Conservation (phyloP, 192 early-diverging fungal genomes). For the Coemansia umbellata region DNA sequence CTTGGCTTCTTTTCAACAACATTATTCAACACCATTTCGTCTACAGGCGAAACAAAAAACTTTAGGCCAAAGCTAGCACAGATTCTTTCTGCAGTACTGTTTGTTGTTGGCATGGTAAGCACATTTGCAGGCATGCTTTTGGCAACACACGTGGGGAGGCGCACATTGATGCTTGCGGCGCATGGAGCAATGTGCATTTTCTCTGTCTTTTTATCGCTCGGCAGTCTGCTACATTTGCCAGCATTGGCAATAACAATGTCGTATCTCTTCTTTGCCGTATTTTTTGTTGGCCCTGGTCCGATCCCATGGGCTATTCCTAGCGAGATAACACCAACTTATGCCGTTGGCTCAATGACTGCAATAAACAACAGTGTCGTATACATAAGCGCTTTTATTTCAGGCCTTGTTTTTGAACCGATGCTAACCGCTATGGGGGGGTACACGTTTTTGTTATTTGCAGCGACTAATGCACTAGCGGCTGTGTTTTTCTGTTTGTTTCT, state of each 20-base stretch:
- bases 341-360: conserved; percentile 58
- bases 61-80: conserved; percentile 36
- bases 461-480: conserved; percentile 53
- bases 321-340: conserved; percentile 72
- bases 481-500: conserved; percentile 59
- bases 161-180: conserved; percentile 61
- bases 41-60: no score
- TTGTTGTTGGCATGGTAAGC: conserved; percentile 12
- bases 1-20: conserved; percentile 69
- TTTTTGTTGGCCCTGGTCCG: conserved; percentile 71
- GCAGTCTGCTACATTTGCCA: conserved; percentile 41
- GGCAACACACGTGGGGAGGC: conserved; percentile 64
- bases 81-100: conserved; percentile 23
- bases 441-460: conserved; percentile 63
- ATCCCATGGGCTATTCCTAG: conserved; percentile 75
- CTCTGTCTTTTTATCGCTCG: conserved; percentile 60
- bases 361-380: conserved; percentile 69
- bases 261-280: conserved; percentile 65
- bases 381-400: conserved; percentile 51
- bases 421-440: conserved; percentile 30
- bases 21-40: conserved; percentile 47
- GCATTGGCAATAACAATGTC: conserved; percentile 55
- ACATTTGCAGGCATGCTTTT: conserved; percentile 38
- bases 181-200: conserved; percentile 55
- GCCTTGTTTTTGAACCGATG: conserved; percentile 52